Evolutionary conservation across 441 rosid species (phyloP).

Genomic region (Gossypium schwendimanii): DNA sequence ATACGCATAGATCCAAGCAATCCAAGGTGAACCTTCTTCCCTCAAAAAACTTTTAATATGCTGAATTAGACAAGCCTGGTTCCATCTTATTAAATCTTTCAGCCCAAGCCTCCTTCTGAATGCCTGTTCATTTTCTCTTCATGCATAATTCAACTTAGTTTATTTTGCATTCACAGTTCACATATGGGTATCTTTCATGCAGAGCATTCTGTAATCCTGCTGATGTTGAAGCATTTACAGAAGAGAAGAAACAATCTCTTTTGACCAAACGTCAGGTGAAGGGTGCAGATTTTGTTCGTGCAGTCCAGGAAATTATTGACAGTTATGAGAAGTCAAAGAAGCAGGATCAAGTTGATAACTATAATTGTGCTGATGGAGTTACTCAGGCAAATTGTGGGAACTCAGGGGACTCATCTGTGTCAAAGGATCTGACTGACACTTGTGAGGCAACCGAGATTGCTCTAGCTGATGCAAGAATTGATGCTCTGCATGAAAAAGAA

Average conservation of each 20-base stretch:
- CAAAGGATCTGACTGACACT: slow-evolving; percentile 41
- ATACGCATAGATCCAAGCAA: no score
- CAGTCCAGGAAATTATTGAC: slow-evolving; percentile 83
- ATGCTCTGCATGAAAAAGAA: slow-evolving; percentile 41
- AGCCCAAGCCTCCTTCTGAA: no score
- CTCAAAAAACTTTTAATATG: no score
- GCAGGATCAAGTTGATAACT: slow-evolving; percentile 45
- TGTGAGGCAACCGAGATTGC: slow-evolving; percentile 39
- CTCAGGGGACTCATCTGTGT: slow-evolving; percentile 33
- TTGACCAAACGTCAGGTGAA: slow-evolving; percentile 72
- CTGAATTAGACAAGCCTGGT: no score
- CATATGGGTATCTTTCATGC: slow-evolving; percentile 21
- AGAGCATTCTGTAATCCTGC: slow-evolving; percentile 97
- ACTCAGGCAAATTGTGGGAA: slow-evolving; percentile 44
- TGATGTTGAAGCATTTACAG: slow-evolving; percentile 95
- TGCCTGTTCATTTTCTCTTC: not conserved
- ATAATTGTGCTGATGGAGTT: slow-evolving; percentile 36
- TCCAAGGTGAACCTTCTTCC: no score
- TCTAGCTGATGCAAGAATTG: slow-evolving; percentile 33
- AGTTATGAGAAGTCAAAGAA: slow-evolving; percentile 70
- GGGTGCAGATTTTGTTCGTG: slow-evolving; percentile 96
- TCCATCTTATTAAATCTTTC: no score
- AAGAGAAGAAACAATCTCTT: slow-evolving; percentile 92
- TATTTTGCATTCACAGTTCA: slow-evolving; percentile 8
- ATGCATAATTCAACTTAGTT: not conserved